Percentiles rank a stretch among this genome's conserved stretches.
Conservation (phyloP, 768 basidiomycete genomes). For the Tephrocybe rancida region DNA sequence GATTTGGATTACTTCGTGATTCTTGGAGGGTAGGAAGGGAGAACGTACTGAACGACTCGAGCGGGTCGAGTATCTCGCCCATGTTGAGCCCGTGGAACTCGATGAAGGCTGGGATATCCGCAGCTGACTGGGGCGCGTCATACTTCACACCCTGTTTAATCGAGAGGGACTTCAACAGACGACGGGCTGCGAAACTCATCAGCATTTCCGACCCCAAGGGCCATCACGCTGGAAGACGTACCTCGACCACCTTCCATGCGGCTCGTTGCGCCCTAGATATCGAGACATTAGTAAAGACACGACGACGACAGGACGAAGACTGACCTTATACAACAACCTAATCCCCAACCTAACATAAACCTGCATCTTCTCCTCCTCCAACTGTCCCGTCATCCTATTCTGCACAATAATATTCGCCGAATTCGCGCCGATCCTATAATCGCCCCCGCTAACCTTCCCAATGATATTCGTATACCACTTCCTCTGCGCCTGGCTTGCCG, state of each 20-base stretch:
- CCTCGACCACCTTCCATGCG: slow-evolving; percentile 90
- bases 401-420: slow-evolving; percentile 99
- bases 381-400: slow-evolving; percentile 85
- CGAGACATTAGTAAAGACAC: neutral
- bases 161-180: slow-evolving; percentile 86
- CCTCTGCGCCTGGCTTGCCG: slow-evolving; percentile 91
- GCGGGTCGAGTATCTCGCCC: slow-evolving; percentile 80
- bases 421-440: slow-evolving; percentile 92
- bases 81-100: slow-evolving; percentile 86
- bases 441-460: slow-evolving; percentile 81
- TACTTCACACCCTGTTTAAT: slow-evolving; percentile 96
- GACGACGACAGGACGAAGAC: slow-evolving; percentile 1
- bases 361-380: slow-evolving; percentile 99
- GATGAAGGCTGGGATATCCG: slow-evolving; percentile 87
- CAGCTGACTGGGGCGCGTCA: slow-evolving; percentile 80
- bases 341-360: slow-evolving; percentile 92
- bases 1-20: neutral
- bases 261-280: slow-evolving; percentile 70
- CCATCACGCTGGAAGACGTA: slow-evolving; percentile 30
- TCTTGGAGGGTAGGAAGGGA: neutral
- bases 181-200: slow-evolving; percentile 51
- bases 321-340: slow-evolving; percentile 83
- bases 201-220: slow-evolving; percentile 5
- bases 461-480: slow-evolving; percentile 97
- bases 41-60: slow-evolving; percentile 78